phyloP scores from a whole-genome alignment of 495 filamentous ascomycete species.

The Hyaloscypha variabilis region DNA sequence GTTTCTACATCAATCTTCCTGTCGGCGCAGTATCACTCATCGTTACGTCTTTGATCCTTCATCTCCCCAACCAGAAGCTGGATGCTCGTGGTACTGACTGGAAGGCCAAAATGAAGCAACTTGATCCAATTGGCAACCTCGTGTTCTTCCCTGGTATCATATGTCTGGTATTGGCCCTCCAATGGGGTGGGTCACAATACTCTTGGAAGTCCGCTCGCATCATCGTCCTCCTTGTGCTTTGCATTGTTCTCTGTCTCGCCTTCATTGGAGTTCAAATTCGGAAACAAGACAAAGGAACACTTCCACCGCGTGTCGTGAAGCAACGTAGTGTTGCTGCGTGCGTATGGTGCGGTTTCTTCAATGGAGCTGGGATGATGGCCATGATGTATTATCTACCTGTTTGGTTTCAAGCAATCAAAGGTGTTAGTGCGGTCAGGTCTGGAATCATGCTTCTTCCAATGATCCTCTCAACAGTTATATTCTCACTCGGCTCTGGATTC shows the following conservation, averaged over 20 bases:
- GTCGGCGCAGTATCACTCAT: conserved; percentile 66
- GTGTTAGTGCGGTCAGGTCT: conserved; percentile 64
- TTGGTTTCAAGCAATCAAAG: conserved; percentile 89
- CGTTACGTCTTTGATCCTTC: conserved; percentile 62
- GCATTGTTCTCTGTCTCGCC: conserved; percentile 60
- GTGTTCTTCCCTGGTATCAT: conserved; percentile 75
- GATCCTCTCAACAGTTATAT: conserved; percentile 64
- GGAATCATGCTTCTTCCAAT: conserved; percentile 80
- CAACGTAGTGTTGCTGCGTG: conserved; percentile 68
- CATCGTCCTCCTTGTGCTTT: conserved; percentile 72
- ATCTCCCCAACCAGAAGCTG: conserved; percentile 46
- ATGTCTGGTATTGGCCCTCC: conserved; percentile 74
- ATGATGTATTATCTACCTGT: conserved; percentile 75
- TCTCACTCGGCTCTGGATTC: conserved; percentile 63
- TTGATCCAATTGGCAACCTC: conserved; percentile 69
- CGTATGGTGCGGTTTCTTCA: conserved; percentile 53
- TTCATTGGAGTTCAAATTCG: conserved; percentile 66
- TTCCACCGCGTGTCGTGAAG: conserved; percentile 65
- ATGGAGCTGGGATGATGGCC: conserved; percentile 70
- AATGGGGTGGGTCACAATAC: conserved; percentile 81
- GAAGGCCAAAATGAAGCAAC: conserved; percentile 43
- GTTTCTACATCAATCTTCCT: conserved; percentile 67
- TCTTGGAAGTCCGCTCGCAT: conserved; percentile 67
- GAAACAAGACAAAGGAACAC: conserved; percentile 66
- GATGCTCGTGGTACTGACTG: neutral